Base-by-base conservation (phyloP, 2,329 filamentous ascomycete genomes). In the Metarhizium album region DNA sequence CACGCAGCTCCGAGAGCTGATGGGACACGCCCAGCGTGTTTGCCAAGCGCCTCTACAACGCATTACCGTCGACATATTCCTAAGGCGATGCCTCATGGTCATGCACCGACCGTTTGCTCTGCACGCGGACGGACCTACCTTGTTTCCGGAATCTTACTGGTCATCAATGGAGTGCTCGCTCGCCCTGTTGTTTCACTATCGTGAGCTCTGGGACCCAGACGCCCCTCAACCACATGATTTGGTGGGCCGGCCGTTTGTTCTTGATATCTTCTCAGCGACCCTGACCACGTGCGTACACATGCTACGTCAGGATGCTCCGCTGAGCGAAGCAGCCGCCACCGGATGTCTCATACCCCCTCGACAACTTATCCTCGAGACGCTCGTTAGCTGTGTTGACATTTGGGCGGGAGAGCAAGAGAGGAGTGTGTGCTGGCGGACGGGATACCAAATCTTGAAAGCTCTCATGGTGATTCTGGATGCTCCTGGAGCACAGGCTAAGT, bases 71-170 rank as follows among this genome's bases (percentile, higher is more conserved):
- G 65, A 67, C 52, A 65, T 67, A 40, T 67, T 65, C 38, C 54
- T 67, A 35, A 59, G 65, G 4, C 57, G 65, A 4, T 66, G 62
- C 50, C 57, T 68, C 37, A 67, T 67, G 64, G 62, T 67, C 8
- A 55, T 68, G 22, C 64, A 68, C 47, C 59, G 65, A 7, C 64
- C 64, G 1, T 68, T 65, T 54, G 66, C 64, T 22, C 58, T 67
- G 46, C 64, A 66, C 50, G 53, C 58, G 1, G 62, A 66, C 3
- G 64, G 63, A 0, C 65, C 64, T 1, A 53, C 55, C 46, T 47
- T 64, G 56, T 67, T 62, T 46, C 62, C 65, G 4, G 64, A 67
- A 50, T 64, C 64, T 29, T 67, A 67, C 57, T 67, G 65, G 64
- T 63, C 61, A 18, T 68, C 65, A 7, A 57, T 68, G 18, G 64